Percentiles rank a stretch among this genome's conserved stretches.
Conservation (phyloP, 306 rosid species). For the Vigna unguiculata region DNA sequence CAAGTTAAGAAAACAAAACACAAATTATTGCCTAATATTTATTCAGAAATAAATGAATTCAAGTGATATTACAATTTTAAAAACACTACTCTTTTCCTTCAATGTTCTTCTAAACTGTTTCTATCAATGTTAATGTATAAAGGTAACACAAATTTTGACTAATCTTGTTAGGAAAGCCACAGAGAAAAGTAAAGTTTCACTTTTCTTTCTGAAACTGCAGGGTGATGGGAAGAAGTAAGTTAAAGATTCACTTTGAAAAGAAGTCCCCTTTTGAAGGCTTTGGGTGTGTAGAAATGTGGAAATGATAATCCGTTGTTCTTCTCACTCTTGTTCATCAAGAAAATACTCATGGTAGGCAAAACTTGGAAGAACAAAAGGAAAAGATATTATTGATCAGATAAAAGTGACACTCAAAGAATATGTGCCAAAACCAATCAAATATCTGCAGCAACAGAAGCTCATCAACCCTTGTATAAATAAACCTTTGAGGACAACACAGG, state of each 20-base stretch:
- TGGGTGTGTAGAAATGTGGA: not conserved
- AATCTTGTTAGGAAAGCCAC: not conserved
- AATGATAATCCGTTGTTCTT: slow-evolving; percentile 12
- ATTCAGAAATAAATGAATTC: not conserved
- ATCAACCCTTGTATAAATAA: slow-evolving; percentile 40
- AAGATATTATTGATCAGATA: slow-evolving; percentile 37
- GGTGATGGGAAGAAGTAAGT: not conserved
- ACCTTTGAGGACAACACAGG: not conserved
- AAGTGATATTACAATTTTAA: not conserved
- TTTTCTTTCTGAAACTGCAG: not conserved
- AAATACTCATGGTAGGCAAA: slow-evolving; percentile 37
- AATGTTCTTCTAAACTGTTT: not conserved
- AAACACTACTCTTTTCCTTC: not conserved
- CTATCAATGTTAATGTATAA: too few species aligned
- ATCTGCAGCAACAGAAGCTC: slow-evolving; percentile 47
- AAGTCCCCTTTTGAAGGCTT: not conserved
- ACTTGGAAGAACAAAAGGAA: slow-evolving; percentile 46
- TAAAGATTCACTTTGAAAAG: not conserved
- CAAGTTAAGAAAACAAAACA: too few species aligned
- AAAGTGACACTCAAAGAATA: slow-evolving; percentile 83
- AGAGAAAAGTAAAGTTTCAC: not conserved
- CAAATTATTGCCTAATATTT: not conserved
- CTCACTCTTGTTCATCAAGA: slow-evolving; percentile 46
- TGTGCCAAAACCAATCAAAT: slow-evolving; percentile 60
- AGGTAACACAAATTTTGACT: not conserved